Evolutionary conservation across 1,284 basidiomycete species (phyloP).

Genomic region (Coniophora puteana): DNA sequence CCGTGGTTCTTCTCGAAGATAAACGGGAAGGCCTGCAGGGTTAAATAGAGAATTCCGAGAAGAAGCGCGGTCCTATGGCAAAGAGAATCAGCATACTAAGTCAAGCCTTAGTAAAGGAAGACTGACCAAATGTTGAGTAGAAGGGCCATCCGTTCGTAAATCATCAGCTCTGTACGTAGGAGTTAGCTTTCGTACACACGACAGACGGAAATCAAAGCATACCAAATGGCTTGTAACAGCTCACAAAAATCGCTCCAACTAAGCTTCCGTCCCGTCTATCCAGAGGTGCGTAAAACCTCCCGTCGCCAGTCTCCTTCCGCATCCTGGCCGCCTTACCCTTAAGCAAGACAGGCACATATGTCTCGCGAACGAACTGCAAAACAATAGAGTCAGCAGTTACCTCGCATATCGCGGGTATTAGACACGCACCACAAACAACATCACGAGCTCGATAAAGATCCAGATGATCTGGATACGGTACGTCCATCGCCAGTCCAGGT

Average conservation of each 20-base stretch:
- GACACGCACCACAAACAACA: slow-evolving; percentile 45
- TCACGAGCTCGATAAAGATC: slow-evolving; percentile 44
- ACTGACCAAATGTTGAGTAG: slow-evolving; percentile 54
- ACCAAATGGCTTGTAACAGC: slow-evolving; percentile 74
- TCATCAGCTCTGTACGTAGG: slow-evolving; percentile 50
- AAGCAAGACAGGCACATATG: slow-evolving; percentile 64
- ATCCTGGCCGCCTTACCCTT: slow-evolving; percentile 49
- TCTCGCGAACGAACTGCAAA: slow-evolving; percentile 66
- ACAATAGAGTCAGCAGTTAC: neutral
- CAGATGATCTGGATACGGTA: slow-evolving; percentile 68
- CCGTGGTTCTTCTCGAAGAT: slow-evolving; percentile 52
- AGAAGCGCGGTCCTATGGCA: slow-evolving; percentile 44
- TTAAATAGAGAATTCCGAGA: slow-evolving; percentile 63
- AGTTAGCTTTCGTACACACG: neutral
- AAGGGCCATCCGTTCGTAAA: slow-evolving; percentile 74
- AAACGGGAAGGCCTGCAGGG: slow-evolving; percentile 55
- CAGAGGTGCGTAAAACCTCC: slow-evolving; percentile 33
- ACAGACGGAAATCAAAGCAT: slow-evolving; percentile 21
- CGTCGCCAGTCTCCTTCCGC: slow-evolving; percentile 38
- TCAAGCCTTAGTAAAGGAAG: neutral
- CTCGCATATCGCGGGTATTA: neutral
- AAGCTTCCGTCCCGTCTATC: slow-evolving; percentile 35
- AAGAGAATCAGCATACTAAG: neutral
- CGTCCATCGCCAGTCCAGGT: slow-evolving; percentile 76
- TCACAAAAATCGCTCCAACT: slow-evolving; percentile 41